Evolutionary conservation across 805 yeast genomes (phyloP), one percentile per base, ranked within the genome.

Genomic region (Lachancea mirantina): DNA sequence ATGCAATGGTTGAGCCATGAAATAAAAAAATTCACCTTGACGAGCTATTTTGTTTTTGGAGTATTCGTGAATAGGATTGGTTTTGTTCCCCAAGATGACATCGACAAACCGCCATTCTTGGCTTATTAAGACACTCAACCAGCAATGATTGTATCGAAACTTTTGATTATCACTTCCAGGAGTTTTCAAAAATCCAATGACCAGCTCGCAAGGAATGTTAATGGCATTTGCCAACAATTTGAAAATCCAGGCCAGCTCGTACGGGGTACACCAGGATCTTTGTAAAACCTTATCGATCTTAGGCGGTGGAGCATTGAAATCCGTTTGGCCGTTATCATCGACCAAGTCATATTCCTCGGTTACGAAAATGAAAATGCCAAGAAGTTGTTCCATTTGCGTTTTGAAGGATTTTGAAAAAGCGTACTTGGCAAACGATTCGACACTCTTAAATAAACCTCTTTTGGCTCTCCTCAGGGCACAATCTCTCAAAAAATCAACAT

Each of bases 91-190:
- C 19, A 79, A 47, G 4, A 76, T 64, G 5, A 74, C 78, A 53
- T 89, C 98, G 39, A 89, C 57, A 40, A 92, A 68, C 39, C 89
- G 65, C 74, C 88, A 87, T 51, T 82, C 81, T 23, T 78, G 77
- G 39, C 84, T 79, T 10, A 87, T 58, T 21, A 80, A 55, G 1
- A 87, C 76, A 1, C 94, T 76, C 35, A 85, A 68, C 98, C 98
- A 92, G 35, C 83, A 75, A 57, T 92, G 98, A 48, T 87, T 84
- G 22, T 77, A 54, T n/a, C 62, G 59, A 42, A 67, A 70, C 20
- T 52, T 55, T 20, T 39, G 29, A 35, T 50, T 67, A 28, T 68
- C 66, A 26, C 74, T 77, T 40, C 76, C 76, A 6, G 95, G 94
- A 16, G 77, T 72, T 51, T 88, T 84, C 61, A 88, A 68, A 49